Evolutionary conservation across 345 rosid species (phyloP).

Genomic region (Syzygium aromaticum): DNA sequence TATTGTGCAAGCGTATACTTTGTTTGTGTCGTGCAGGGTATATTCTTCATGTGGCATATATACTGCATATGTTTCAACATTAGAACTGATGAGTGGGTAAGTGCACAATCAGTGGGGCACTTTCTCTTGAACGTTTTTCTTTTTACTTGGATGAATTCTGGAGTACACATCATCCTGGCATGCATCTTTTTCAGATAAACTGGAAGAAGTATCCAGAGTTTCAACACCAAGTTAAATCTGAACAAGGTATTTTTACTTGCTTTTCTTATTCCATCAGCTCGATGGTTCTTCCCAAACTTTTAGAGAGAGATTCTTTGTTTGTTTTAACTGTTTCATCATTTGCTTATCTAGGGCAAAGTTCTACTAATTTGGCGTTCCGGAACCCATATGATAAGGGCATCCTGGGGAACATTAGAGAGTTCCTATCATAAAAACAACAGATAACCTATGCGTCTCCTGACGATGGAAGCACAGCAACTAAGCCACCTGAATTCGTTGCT

Average conservation of each 20-base stretch:
- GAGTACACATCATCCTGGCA: background rate
- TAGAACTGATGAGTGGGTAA: conserved; percentile 70
- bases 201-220: conserved; percentile 65
- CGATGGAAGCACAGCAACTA: background rate
- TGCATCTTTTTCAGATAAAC: conserved; percentile 30
- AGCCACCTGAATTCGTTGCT: background rate
- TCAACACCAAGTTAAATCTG: conserved; percentile 17
- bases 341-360: conserved; percentile 16
- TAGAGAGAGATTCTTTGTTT: background rate
- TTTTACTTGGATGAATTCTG: background rate
- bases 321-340: background rate
- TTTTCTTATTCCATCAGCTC: background rate
- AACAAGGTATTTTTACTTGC: conserved; percentile 21
- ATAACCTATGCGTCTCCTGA: background rate
- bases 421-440: conserved; percentile 2
- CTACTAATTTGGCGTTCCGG: conserved; percentile 10
- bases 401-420: conserved; percentile 31
- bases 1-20: background rate
- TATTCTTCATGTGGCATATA: conserved; percentile 48
- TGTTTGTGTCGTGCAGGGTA: conserved; percentile 20
- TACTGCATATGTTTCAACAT: conserved; percentile 57
- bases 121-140: background rate
- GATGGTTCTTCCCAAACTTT: background rate
- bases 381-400: conserved; percentile 51
- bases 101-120: conserved; percentile 3